Evolutionary conservation across 768 basidiomycete species (phyloP), one percentile per base, ranked within the genome.

Genomic region (Pleurotus ostreatus): DNA sequence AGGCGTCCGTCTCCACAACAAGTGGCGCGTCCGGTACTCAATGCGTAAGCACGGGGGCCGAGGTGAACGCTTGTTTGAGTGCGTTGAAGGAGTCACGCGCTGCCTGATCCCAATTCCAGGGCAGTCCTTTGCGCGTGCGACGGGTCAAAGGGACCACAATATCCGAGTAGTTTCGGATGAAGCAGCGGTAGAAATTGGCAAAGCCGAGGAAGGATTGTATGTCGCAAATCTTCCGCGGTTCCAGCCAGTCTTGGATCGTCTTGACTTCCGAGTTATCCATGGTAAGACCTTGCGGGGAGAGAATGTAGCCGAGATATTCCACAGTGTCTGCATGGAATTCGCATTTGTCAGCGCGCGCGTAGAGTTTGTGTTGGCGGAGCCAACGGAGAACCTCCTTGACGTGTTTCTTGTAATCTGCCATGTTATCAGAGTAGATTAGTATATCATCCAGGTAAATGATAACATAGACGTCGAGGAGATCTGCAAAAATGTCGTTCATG

Each of bases 401-500:
- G 18, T 12, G 26, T 11, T 34, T 41, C 8, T 52, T 49, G 41
- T 60, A 63, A 55, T 57, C 57, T n/a, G 55, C 54, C 1, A 66
- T 37, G 12, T 40, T 56, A 1, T 60, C 58, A 4, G 51, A 54
- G 30, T 65, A 72, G 39, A 76, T 65, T 1, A 74, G 48, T 11
- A 73, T 66, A 55, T 73, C 65, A 39, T 73, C 69, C 4, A 70
- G 48, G 44, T 71, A 71, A 23, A 46, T 8, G 12, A 46, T 23
- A 25, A n/a, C 15, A 46, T 18, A 16, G 23, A 46, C 22, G 11
- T 46, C 46, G 1, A 46, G 46, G 6, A 70, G 56, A 34, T 77
- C 71, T 9, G 64, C 62, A 6, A 80, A 64, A 9, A 69, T 69
- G 53, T 74, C 71, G 23, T 76, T 67, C 56, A 80, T 77, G 55